Evolutionary conservation across 2,329 filamentous ascomycete genomes (phyloP), one percentile per base, ranked within the genome.

Genomic region (Microcyclospora pomicola): DNA sequence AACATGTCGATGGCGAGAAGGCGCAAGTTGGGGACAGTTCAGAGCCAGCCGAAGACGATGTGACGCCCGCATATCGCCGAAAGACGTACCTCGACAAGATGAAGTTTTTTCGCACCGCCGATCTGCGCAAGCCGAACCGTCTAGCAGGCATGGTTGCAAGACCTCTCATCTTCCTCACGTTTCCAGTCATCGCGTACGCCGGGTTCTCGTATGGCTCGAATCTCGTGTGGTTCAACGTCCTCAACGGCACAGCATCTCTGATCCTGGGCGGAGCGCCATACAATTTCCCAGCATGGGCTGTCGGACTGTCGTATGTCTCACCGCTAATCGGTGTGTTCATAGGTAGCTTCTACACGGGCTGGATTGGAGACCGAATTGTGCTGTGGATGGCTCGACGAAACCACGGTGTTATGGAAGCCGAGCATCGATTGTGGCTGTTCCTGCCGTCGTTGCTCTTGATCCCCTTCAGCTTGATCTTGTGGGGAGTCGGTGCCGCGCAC

Each of bases 401-500:
- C 41, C 42, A 43, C 9, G 62, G 62, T 15, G 51, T 64, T 10
- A 48, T 59, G 27, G 62, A 65, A 42, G 49, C 61, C 0, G 63
- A 65, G 37, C 53, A 62, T 34, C 49, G 60, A 1, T 46, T 65
- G 0, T 65, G 61, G 57, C 52, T 61, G 1, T 62, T 65, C 42
- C 36, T 49, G 2, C 49, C 55, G 1, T 4, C 39, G 63, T 40
- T 65, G 9, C 38, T 71, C 3, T 47, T 69, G 16, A 54, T 68
- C 5, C 65, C 67, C 0, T 59, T 55, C 9, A 62, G 60, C 0
- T 52, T 69, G 3, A 59, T 71, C 30, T 51, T 70, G 1, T 71
- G 67, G 66, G 69, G 69, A 24, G 62, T 71, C 0, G 68, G 68
- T 5, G 66, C 68, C 2, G 64, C 64, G 11, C 45, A 51, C 31